Conservation (phyloP, 768 basidiomycete genomes). For the Cubamyces sp. region DNA sequence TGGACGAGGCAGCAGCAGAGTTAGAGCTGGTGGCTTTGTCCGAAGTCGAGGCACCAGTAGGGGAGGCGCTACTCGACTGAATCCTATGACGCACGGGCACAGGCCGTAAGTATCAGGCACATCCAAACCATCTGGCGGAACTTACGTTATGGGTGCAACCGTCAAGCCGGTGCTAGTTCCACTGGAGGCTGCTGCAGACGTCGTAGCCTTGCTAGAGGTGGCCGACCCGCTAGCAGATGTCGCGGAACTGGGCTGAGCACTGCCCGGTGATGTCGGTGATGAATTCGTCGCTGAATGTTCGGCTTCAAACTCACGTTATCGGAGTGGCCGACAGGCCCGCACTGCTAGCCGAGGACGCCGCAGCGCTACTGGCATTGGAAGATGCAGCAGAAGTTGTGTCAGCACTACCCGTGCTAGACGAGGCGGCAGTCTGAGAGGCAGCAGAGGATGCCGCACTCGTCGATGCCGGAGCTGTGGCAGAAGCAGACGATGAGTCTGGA, state of each 20-base stretch:
- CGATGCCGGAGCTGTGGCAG: background rate
- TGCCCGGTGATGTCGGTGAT: background rate
- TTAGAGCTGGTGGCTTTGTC: too few relatives aligned
- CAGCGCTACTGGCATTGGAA: background rate
- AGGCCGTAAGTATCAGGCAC: too few relatives aligned
- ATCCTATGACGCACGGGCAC: too few relatives aligned
- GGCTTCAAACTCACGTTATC: background rate
- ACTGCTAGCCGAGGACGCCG: background rate
- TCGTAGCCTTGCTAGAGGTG: background rate
- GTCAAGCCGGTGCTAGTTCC: background rate
- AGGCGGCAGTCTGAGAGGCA: background rate
- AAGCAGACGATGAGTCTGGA: background rate
- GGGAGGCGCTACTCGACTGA: too few relatives aligned
- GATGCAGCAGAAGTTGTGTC: background rate
- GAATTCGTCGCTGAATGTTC: background rate
- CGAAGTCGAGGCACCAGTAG: too few relatives aligned
- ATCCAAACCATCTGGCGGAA: background rate
- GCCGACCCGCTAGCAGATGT: background rate
- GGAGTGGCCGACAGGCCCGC: background rate
- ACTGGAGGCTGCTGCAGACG: background rate
- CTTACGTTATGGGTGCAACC: background rate
- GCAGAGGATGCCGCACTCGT: background rate
- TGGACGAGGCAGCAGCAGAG: too few relatives aligned
- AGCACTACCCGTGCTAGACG: background rate
- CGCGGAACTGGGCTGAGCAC: conserved; percentile 4